A percentile compares a stretch with the other conserved stretches of the same genome.
Conservation (phyloP, 108 stramenopile species). For the Nitzschia inconspicua region DNA sequence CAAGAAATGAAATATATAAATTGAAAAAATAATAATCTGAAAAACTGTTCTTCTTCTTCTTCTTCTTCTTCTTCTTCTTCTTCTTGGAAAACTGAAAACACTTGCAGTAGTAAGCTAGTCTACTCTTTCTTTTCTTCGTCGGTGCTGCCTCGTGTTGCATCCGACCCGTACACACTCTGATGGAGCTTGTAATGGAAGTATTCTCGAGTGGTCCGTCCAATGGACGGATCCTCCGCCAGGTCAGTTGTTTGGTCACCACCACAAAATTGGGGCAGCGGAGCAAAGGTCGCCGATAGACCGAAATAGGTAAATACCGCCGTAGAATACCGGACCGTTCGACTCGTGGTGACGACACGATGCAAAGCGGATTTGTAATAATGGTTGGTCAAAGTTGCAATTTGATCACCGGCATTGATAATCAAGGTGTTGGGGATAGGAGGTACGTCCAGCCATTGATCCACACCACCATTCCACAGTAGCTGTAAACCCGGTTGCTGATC, state of each 20-base stretch:
- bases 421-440: slow-evolving; percentile 6
- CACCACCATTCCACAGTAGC: background rate
- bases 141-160: background rate
- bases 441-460: slow-evolving; percentile 6
- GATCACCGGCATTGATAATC: slow-evolving; percentile 20
- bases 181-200: slow-evolving; percentile 15
- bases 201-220: slow-evolving; percentile 8
- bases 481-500: slow-evolving; percentile 12
- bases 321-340: background rate
- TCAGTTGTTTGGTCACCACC: background rate
- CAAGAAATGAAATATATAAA: too few species aligned
- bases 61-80: too few species aligned
- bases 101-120: too few species aligned
- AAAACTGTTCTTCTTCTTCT: too few species aligned
- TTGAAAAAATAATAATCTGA: too few species aligned
- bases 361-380: slow-evolving; percentile 11
- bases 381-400: slow-evolving; percentile 12
- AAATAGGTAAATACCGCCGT: slow-evolving; percentile 20
- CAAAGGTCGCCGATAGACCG: background rate
- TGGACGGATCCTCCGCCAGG: background rate
- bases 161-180: background rate
- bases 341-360: slow-evolving; percentile 16
- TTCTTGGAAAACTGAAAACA: too few species aligned
- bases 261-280: slow-evolving; percentile 3
- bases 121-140: too few species aligned